These are phyloP conservation scores for Rhizoctonia solani DNA, from an alignment of 1,284 basidiomycete species.

Conservation along the genomic window DNA sequence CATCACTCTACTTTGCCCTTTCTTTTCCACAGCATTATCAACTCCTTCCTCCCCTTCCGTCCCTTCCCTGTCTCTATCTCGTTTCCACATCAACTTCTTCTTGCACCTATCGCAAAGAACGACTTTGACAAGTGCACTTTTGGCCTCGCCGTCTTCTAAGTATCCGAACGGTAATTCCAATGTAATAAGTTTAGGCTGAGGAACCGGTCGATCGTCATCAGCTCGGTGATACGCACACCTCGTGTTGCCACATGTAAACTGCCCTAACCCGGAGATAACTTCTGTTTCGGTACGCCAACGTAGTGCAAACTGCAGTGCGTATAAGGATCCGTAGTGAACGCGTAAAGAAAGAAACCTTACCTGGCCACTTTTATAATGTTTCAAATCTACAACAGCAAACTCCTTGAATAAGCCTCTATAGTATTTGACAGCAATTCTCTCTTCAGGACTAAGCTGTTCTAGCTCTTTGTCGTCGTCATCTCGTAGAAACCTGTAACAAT, in stretches of 20 bases:
- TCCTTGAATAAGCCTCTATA: conserved; percentile 86
- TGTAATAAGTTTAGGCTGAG: conserved; percentile 55
- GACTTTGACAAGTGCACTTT: conserved; percentile 85
- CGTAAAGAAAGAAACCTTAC: conserved; percentile 48
- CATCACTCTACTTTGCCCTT: conserved; percentile 4
- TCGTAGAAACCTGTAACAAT: conserved; percentile 73
- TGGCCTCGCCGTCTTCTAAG: conserved; percentile 71
- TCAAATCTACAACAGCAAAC: conserved; percentile 88
- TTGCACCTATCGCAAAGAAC: conserved; percentile 78
- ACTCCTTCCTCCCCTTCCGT: conserved; percentile 8
- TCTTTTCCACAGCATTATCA: neutral
- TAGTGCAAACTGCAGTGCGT: conserved; percentile 67
- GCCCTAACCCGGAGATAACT: conserved; percentile 80
- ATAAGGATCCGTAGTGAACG: neutral
- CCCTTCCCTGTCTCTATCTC: conserved; percentile 61
- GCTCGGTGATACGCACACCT: conserved; percentile 70
- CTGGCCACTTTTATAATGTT: conserved; percentile 91
- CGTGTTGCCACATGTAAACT: conserved; percentile 84
- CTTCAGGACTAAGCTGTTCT: conserved; percentile 57
- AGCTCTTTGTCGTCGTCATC: conserved; percentile 58
- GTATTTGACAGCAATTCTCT: conserved; percentile 82
- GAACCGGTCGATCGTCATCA: conserved; percentile 30
- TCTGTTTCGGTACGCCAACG: conserved; percentile 91
- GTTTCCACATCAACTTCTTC: conserved; percentile 85
- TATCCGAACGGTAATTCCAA: conserved; percentile 90